Evolutionary conservation across 441 rosid genomes (phyloP), one percentile per base, ranked within the genome.

Genomic region (Arabidopsis lyrata): DNA sequence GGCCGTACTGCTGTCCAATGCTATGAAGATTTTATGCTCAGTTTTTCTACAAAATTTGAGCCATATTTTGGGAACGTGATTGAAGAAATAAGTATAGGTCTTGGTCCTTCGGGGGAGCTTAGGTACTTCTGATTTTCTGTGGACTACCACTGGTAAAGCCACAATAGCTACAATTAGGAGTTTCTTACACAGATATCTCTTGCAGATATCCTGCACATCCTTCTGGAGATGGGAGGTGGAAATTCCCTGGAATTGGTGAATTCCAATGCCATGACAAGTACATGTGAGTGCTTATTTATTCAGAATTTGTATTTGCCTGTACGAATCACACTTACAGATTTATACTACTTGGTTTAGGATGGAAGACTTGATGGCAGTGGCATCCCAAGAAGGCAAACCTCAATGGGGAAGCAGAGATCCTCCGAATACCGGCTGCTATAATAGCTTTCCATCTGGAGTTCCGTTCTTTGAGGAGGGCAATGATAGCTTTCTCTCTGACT

Each of bases 171-270:
- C 55, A 32, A 55, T 49, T 49, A 57, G 63, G 48, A 59, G 76
- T 72, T 71, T 77, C 70, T 69, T 69, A 73, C 68, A 62, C 48
- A 24, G 52, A 48, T 24, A 48, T 63, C 72, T 34, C 72, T 66
- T 80, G 79, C 83, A 86, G 90, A 79, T 88, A 88, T 79, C 92
- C 92, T 61, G 84, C 92, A 47, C 92, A 88, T 81, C 92, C 92
- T 66, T 75, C 70, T 45, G 85, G 86, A 69, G 88, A 83, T 62
- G 90, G 84, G 54, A 86, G 93, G 75, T 88, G 96, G 96, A 79
- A 76, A 66, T 88, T 86, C 70, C 93, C 93, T 66, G 96, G 93
- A 59, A 88, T 86, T 39, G 93, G 93, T 82, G 96, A 88, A 88
- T 88, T 90, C 45, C 93, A 86, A 68, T 90, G 90, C 75, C 86